phyloP scores from a whole-genome alignment of 2,329 filamentous ascomycete genomes.

The Cladosporium sp. region DNA sequence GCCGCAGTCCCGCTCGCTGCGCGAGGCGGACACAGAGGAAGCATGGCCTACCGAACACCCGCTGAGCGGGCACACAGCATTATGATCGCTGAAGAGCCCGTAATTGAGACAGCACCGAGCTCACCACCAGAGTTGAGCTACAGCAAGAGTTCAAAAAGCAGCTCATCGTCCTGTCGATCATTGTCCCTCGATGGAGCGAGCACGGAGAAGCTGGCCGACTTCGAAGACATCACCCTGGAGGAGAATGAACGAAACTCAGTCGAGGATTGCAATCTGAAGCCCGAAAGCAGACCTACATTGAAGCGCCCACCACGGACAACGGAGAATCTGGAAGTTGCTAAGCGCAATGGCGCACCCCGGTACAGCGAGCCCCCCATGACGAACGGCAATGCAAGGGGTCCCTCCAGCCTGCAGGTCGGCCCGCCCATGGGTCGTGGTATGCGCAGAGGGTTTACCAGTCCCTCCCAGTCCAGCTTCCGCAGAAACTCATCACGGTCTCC shows the following conservation, averaged over 20 bases:
- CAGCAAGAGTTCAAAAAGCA: conserved; percentile 84
- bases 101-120: conserved; percentile 19
- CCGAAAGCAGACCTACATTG: conserved; percentile 27
- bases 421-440: conserved; percentile 34
- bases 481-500: conserved; percentile 27
- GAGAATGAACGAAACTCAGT: conserved; percentile 43
- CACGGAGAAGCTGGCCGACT: conserved; percentile 70
- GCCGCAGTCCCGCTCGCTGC: conserved; percentile 4
- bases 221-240: conserved; percentile 89
- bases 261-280: conserved; percentile 44
- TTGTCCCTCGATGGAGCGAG: conserved; percentile 54
- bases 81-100: conserved; percentile 18
- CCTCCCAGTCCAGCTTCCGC: conserved; percentile 26
- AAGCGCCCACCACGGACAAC: conserved; percentile 20
- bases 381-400: conserved; percentile 13
- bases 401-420: conserved; percentile 30
- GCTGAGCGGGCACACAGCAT: conserved; percentile 14
- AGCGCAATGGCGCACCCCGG: conserved; percentile 4
- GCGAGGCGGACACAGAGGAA: conserved; percentile 14
- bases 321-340: conserved; percentile 4
- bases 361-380: background rate
- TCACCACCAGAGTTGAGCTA: conserved; percentile 47
- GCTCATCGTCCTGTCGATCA: conserved; percentile 74
- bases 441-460: conserved; percentile 39
- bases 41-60: conserved; percentile 11